phyloP scores from a whole-genome alignment of 2,329 filamentous ascomycete genomes.

The Macroventuria anomochaeta region DNA sequence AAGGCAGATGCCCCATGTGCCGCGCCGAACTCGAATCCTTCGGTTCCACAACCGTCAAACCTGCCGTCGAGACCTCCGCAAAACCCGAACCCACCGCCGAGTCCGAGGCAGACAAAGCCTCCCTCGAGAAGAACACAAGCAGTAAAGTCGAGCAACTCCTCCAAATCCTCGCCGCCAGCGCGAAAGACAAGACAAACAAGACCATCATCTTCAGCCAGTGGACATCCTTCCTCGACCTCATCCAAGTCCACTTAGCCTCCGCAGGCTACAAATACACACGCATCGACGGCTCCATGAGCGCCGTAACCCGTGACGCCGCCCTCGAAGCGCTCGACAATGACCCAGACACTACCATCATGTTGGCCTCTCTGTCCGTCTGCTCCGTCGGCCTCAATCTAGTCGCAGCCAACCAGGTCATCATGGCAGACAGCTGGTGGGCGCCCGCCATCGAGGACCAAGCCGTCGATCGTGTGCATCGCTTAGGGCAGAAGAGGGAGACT shows the following conservation, averaged over 20 bases:
- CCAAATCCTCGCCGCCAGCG: conserved; percentile 74
- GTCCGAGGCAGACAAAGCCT: conserved; percentile 62
- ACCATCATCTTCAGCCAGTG: conserved; percentile 79
- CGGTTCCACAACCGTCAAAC: conserved; percentile 65
- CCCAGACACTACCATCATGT: conserved; percentile 72
- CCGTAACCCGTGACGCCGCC: conserved; percentile 72
- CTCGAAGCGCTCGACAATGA: conserved; percentile 72
- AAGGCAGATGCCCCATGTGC: conserved; percentile 86
- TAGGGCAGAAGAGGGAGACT: conserved; percentile 80
- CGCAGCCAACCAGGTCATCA: conserved; percentile 82
- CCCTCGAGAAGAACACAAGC: conserved; percentile 60
- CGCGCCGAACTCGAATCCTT: conserved; percentile 66
- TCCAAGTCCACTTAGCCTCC: conserved; percentile 70
- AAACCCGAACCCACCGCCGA: conserved; percentile 29
- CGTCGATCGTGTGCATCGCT: conserved; percentile 82
- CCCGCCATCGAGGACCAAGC: conserved; percentile 93
- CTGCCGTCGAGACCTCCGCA: conserved; percentile 61
- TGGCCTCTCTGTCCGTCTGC: conserved; percentile 82
- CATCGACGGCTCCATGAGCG: conserved; percentile 81
- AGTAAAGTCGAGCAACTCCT: conserved; percentile 84
- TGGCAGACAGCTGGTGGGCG: conserved; percentile 88
- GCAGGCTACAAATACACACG: conserved; percentile 70
- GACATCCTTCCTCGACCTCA: conserved; percentile 75
- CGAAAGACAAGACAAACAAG: conserved; percentile 67
- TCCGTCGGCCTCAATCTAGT: conserved; percentile 87